These are phyloP conservation scores for Boletus tomentosulus DNA, from an alignment of 768 basidiomycete species.

Conservation along the genomic window DNA sequence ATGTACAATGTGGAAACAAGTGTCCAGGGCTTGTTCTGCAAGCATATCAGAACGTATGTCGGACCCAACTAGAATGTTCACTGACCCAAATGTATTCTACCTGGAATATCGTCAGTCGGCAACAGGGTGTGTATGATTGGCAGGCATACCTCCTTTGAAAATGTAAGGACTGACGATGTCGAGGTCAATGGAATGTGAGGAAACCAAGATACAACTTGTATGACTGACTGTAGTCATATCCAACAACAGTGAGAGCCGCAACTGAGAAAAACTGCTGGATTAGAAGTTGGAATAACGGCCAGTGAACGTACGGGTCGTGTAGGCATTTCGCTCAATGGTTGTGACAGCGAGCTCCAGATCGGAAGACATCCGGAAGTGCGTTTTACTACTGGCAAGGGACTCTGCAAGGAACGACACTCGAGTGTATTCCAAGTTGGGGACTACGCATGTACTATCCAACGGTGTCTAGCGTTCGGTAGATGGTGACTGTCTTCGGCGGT, in stretches of 20 bases:
- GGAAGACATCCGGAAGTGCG: background rate
- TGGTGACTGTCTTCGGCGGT: too few species aligned
- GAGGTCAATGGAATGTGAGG: background rate
- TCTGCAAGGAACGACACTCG: too few species aligned
- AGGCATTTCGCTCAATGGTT: background rate
- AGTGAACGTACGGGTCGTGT: background rate
- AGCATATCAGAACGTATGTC: background rate
- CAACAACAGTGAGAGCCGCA: background rate
- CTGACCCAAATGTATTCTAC: slow-evolving; percentile 10
- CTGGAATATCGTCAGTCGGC: background rate
- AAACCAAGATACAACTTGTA: background rate
- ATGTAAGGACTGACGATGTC: background rate
- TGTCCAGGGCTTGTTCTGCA: slow-evolving; percentile 8
- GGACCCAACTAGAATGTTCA: background rate
- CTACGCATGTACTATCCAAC: too few species aligned
- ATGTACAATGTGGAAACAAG: slow-evolving; percentile 2
- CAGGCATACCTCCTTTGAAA: background rate
- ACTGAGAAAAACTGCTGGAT: background rate
- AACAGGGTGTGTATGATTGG: too few species aligned
- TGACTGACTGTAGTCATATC: background rate
- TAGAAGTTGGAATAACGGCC: too few species aligned
- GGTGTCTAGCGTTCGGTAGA: too few species aligned
- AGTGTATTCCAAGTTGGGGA: too few species aligned
- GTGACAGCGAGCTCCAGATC: background rate
- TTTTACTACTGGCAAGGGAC: too few species aligned